Evolutionary conservation across 176 grass and related monocot species (phyloP).

Genomic region (Oryza brachyantha): DNA sequence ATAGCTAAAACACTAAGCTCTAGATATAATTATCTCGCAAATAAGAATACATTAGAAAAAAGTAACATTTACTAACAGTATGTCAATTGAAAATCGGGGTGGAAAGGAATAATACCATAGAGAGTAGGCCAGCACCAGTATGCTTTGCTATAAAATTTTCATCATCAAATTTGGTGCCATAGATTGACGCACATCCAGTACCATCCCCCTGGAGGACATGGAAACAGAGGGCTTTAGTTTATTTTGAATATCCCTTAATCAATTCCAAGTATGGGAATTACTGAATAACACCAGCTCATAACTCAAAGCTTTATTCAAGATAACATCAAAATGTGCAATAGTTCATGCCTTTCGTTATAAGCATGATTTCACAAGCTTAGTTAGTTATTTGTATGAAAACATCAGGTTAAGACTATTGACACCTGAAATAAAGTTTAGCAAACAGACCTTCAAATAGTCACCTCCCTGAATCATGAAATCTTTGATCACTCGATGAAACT

Average conservation of each 20-base stretch:
- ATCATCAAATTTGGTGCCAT: slow-evolving; percentile 95
- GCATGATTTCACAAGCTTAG: not conserved
- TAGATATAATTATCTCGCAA: not conserved
- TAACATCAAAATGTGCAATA: slow-evolving; percentile 6
- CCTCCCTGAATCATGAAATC: slow-evolving; percentile 99
- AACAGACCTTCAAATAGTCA: slow-evolving; percentile 91
- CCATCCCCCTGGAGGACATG: slow-evolving; percentile 69
- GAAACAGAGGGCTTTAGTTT: slow-evolving; percentile 20
- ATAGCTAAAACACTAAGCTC: not conserved
- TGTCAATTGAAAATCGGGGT: not conserved
- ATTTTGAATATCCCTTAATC: not conserved
- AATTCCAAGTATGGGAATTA: slow-evolving; percentile 1
- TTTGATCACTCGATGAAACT: slow-evolving; percentile 98
- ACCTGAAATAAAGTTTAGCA: not conserved
- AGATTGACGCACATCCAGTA: slow-evolving; percentile 81
- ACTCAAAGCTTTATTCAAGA: not conserved
- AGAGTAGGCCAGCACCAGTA: slow-evolving; percentile 87
- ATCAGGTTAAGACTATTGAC: slow-evolving; percentile 4
- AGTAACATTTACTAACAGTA: not conserved
- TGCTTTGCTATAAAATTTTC: slow-evolving; percentile 98
- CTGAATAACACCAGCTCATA: slow-evolving; percentile 5
- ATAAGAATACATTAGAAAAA: not conserved
- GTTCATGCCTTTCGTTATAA: not conserved
- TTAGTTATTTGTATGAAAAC: not conserved
- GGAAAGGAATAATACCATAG: slow-evolving; percentile 54